A percentile compares a stretch with the other conserved stretches of the same genome.
Evolutionary conservation across 331 rosid genomes (phyloP).

Genomic region (Telfairia occidentalis): DNA sequence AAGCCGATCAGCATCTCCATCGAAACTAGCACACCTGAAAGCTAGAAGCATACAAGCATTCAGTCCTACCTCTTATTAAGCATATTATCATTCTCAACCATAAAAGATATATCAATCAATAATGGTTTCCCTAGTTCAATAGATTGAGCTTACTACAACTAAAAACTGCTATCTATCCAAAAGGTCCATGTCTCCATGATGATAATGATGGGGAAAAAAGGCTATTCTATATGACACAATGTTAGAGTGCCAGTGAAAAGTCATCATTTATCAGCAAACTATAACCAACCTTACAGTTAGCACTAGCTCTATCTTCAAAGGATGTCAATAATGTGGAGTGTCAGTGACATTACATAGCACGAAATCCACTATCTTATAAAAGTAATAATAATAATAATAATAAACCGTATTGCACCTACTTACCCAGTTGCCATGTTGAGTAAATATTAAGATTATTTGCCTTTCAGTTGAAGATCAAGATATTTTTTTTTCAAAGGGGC

Average conservation of each 20-base stretch:
- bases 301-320: not conserved
- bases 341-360: not conserved
- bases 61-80: not conserved
- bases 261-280: not conserved
- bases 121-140: not conserved
- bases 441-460: not conserved
- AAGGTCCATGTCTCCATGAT: not conserved
- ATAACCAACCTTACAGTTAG: not conserved
- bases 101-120: not conserved
- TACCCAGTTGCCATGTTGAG: not conserved
- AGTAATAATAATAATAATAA: no score
- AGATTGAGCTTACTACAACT: not conserved
- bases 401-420: not conserved
- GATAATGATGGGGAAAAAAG: not conserved
- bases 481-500: not conserved
- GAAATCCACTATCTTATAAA: not conserved
- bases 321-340: not conserved
- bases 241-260: not conserved
- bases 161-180: not conserved
- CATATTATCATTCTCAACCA: not conserved
- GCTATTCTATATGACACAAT: not conserved
- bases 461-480: not conserved
- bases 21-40: constrained; percentile 95
- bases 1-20: constrained; percentile 95
- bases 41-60: constrained; percentile 32